Evolutionary conservation across 2,329 filamentous ascomycete species (phyloP).

Genomic region (Dendrostoma leiphaemia): DNA sequence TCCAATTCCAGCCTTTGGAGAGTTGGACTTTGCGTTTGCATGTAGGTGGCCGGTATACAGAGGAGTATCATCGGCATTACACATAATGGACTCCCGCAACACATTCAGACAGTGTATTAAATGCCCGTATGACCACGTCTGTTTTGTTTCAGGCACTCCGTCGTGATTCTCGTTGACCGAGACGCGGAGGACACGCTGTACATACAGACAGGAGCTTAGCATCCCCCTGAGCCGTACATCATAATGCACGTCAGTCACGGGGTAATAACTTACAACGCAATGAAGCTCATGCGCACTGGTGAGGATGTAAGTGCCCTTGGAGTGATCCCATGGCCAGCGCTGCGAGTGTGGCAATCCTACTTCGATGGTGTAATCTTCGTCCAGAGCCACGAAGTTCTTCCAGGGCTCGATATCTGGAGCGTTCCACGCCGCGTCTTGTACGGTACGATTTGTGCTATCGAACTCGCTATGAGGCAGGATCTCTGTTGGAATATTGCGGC

Average conservation of each 20-base stretch:
- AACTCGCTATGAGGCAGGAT: constrained; percentile 11
- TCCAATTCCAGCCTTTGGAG: constrained; percentile 19
- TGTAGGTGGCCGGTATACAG: constrained; percentile 19
- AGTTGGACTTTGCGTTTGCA: constrained; percentile 15
- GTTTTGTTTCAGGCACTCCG: constrained; percentile 15
- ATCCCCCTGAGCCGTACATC: neutral
- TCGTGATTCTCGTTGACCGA: constrained; percentile 17
- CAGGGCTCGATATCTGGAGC: constrained; percentile 16
- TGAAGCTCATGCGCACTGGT: constrained; percentile 20
- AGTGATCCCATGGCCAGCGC: constrained; percentile 20
- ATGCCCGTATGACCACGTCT: constrained; percentile 18
- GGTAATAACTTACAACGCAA: constrained; percentile 17
- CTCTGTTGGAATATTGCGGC: constrained; percentile 19
- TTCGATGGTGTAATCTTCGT: constrained; percentile 15
- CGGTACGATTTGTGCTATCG: constrained; percentile 16
- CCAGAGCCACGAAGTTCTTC: constrained; percentile 19
- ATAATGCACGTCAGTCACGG: too few relatives aligned
- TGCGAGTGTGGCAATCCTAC: constrained; percentile 18
- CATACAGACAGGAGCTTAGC: neutral
- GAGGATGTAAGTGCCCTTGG: constrained; percentile 20
- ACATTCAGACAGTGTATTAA: constrained; percentile 22
- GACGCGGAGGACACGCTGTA: constrained; percentile 14
- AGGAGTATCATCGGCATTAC: constrained; percentile 20
- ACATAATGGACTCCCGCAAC: constrained; percentile 18
- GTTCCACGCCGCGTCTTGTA: constrained; percentile 18